Evolutionary conservation across 345 rosid genomes (phyloP).

Genomic region (Hibiscus trionum): DNA sequence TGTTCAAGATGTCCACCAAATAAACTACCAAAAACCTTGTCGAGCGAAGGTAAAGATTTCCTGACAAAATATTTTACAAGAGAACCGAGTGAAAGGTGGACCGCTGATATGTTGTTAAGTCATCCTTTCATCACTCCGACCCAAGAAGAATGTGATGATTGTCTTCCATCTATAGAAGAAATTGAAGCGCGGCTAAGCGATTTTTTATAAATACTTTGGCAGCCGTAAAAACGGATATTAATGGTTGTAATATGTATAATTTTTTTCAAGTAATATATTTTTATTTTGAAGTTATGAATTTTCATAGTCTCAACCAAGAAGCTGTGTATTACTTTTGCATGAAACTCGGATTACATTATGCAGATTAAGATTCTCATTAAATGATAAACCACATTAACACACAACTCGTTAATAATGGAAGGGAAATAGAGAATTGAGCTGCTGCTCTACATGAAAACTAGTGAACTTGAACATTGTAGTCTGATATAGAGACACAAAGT

Average conservation of each 20-base stretch:
- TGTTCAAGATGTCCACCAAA: not conserved
- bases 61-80: not conserved
- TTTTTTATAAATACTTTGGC: too few relatives aligned
- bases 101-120: not conserved
- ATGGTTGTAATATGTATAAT: too few relatives aligned
- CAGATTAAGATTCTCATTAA: not conserved
- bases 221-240: too few relatives aligned
- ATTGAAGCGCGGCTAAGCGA: too few relatives aligned
- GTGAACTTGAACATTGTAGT: not conserved
- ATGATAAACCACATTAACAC: not conserved
- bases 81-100: not conserved
- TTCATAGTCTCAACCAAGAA: not conserved
- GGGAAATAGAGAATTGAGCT: not conserved
- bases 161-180: not conserved
- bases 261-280: too few relatives aligned
- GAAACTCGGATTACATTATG: not conserved
- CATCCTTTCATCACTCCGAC: not conserved
- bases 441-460: not conserved
- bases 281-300: too few relatives aligned
- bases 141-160: not conserved
- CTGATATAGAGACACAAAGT: too few relatives aligned
- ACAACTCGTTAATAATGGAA: not conserved
- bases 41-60: not conserved
- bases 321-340: not conserved
- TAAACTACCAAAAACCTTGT: not conserved